Base-by-base conservation (phyloP, 345 rosid genomes). In the Brassica napus region DNA sequence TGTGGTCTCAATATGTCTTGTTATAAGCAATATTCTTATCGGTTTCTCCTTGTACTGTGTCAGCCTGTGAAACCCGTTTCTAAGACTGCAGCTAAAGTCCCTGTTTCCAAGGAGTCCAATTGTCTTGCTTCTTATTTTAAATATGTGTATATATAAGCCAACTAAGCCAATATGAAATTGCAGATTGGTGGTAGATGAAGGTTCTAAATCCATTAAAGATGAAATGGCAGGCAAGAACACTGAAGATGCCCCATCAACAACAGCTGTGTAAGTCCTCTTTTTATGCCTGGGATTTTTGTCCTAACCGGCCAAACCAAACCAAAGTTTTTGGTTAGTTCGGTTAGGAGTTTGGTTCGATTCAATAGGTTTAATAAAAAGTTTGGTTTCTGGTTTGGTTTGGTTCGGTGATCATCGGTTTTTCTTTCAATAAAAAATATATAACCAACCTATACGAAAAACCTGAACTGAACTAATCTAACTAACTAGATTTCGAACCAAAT, bases 21-120 rank as follows among this genome's bases (percentile, higher is more conserved):
- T 49, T 59, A n/a, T 54, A 15, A 54, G 9, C 23, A 16, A 54
- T 16, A 30, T 4, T 4, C 67, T 68, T 69, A 52, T 8, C 1
- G 24, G 14, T 37, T 30, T 28, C 23, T 55, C 16, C 1, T 35
- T 74, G 39, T 69, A 8, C 2, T 75, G 72, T 77, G n/a, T 23
- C 84, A 91, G 94, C 79, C 87, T 58, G 80, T 44, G 49, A 85
- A 87, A 81, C 31, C 89, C 42, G 58, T 30, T 86, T 60, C 83
- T 15, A 74, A 24, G 72, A 82, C 72, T 85, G 81, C 79, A 61
- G 79, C 87, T 71, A 60, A 82, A 44, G 76, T 64, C 73, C 34
- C 79, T 76, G 70, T 81, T 68, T 68, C 86, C 47, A 86, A 76
- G 97, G 77, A 85, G 97, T 84, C 69, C 52, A 23, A 66, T 10